Evolutionary conservation across 2,329 filamentous ascomycete genomes (phyloP).

Genomic region (Aspergillus pseudoterreus): DNA sequence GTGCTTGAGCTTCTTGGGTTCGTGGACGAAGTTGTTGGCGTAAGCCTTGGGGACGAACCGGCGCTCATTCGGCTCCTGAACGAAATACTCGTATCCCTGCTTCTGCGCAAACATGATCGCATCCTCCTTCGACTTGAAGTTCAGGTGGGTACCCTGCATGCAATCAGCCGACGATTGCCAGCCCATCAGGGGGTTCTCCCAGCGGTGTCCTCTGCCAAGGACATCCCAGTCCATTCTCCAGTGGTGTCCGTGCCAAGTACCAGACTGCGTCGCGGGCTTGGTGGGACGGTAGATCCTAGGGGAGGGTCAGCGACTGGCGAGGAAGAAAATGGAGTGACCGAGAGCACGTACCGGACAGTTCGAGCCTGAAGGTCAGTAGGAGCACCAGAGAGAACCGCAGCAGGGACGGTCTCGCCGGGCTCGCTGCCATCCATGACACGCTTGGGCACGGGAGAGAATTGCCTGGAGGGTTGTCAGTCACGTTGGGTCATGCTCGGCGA

Average conservation of each 20-base stretch:
- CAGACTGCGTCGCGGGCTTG: slow-evolving; percentile 96
- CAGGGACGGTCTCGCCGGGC: slow-evolving; percentile 68
- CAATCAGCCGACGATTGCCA: slow-evolving; percentile 95
- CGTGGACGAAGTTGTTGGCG: slow-evolving; percentile 92
- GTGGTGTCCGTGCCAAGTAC: slow-evolving; percentile 74
- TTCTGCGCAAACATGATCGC: slow-evolving; percentile 95
- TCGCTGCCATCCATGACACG: slow-evolving; percentile 89
- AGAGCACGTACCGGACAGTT: slow-evolving; percentile 72
- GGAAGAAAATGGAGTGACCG: not conserved
- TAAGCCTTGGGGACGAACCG: slow-evolving; percentile 89
- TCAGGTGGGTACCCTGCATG: slow-evolving; percentile 90
- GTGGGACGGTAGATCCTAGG: slow-evolving; percentile 82
- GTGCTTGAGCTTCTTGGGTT: slow-evolving; percentile 80
- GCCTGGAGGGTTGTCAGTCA: slow-evolving; percentile 50
- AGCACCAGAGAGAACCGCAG: slow-evolving; percentile 84
- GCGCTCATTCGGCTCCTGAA: slow-evolving; percentile 91
- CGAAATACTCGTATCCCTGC: slow-evolving; percentile 98
- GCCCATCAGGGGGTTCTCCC: slow-evolving; percentile 98
- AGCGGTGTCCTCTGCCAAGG: slow-evolving; percentile 84
- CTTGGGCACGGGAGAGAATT: slow-evolving; percentile 87
- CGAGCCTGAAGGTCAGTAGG: slow-evolving; percentile 91
- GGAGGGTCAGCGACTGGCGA: slow-evolving; percentile 10
- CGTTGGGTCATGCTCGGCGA: not conserved
- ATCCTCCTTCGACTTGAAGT: slow-evolving; percentile 90
- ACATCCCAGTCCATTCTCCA: slow-evolving; percentile 99